Percentiles rank a stretch among this genome's conserved stretches.
These are phyloP conservation scores for Mycena olivaceomarginata DNA, from an alignment of 768 basidiomycete genomes.

Conservation along the genomic window DNA sequence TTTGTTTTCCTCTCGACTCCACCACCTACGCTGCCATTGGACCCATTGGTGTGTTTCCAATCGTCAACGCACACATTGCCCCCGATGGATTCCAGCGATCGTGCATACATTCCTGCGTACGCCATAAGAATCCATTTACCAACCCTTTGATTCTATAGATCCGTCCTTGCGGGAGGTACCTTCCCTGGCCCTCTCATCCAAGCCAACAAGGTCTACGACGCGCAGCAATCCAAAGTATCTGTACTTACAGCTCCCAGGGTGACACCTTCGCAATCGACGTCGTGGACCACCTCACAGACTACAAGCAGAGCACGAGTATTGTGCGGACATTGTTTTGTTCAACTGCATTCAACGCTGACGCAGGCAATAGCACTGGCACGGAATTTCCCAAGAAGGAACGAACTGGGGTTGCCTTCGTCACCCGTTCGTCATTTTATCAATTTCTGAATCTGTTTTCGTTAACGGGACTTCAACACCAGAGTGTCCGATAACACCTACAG, in stretches of 20 bases:
- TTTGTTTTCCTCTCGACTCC: slow-evolving; percentile 6
- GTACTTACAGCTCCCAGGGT: slow-evolving; percentile 47
- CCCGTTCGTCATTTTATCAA: too few relatives aligned
- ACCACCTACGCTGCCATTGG: slow-evolving; percentile 22
- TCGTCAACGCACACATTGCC: slow-evolving; percentile 33
- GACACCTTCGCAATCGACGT: slow-evolving; percentile 65
- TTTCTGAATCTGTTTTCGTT: too few relatives aligned
- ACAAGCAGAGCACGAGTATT: too few relatives aligned
- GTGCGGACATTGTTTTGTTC: too few relatives aligned
- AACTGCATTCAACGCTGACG: too few relatives aligned
- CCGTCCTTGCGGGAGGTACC: slow-evolving; percentile 66
- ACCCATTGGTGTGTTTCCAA: slow-evolving; percentile 10
- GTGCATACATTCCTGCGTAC: slow-evolving; percentile 3
- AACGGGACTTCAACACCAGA: too few relatives aligned
- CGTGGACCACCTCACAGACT: slow-evolving; percentile 64
- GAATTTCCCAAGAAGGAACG: too few relatives aligned
- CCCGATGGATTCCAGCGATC: slow-evolving; percentile 38
- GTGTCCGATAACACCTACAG: too few relatives aligned
- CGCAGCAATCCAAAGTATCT: neutral
- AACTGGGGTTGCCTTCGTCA: too few relatives aligned
- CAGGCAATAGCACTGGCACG: too few relatives aligned
- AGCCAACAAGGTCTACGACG: slow-evolving; percentile 54
- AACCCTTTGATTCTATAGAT: slow-evolving; percentile 47
- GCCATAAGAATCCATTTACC: neutral
- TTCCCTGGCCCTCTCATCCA: slow-evolving; percentile 69